Conservation (phyloP, 2,329 filamentous ascomycete genomes). For the Alternaria brassicae region DNA sequence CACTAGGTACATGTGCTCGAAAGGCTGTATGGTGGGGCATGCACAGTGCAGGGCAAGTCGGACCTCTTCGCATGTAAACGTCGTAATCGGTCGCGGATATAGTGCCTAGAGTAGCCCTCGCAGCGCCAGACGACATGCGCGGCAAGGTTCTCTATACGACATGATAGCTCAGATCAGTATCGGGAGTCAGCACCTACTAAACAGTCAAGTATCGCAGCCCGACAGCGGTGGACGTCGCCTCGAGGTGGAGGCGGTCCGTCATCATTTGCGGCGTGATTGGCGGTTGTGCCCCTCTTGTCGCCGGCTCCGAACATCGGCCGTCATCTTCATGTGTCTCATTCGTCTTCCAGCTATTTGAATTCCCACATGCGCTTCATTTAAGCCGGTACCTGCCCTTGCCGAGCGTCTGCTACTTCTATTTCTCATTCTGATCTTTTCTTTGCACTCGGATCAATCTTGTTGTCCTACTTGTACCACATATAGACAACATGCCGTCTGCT, state of each 20-base stretch:
- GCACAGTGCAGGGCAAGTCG: conserved; percentile 26
- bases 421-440: not conserved
- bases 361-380: conserved; percentile 35
- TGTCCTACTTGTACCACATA: conserved; percentile 25
- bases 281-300: conserved; percentile 24
- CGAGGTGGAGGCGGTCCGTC: conserved; percentile 27
- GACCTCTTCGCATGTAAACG: conserved; percentile 11
- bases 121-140: conserved; percentile 9
- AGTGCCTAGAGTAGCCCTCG: not conserved
- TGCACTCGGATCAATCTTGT: conserved; percentile 15
- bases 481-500: conserved; percentile 74
- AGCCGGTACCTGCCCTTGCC: conserved; percentile 21
- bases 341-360: conserved; percentile 35
- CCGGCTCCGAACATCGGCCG: conserved; percentile 42
- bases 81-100: conserved; percentile 24
- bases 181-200: not conserved
- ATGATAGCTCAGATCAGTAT: conserved; percentile 2
- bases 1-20: not conserved
- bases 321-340: conserved; percentile 36
- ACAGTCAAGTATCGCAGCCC: conserved; percentile 5
- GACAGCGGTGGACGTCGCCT: conserved; percentile 17
- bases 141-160: conserved; percentile 10
- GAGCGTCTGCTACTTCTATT: conserved; percentile 7
- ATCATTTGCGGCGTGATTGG: conserved; percentile 37
- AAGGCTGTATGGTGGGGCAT: conserved; percentile 12